Evolutionary conservation across 164 flowering plant genomes (phyloP), one percentile per base, ranked within the genome.

Genomic region (Akebia trifoliata): DNA sequence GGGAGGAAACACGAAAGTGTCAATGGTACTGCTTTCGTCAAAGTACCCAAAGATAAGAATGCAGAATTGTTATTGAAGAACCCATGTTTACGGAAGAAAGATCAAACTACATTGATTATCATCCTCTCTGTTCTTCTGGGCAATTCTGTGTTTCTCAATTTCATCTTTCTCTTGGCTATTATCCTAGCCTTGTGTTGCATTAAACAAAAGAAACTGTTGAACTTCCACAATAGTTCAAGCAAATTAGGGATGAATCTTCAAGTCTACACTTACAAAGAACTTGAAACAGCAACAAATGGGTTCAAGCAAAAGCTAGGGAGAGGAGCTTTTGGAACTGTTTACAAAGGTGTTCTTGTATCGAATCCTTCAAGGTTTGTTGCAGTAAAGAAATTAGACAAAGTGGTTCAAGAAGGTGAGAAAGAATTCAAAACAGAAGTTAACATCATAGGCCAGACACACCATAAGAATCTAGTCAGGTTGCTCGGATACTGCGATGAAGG

Each of bases 401-500:
- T 59, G 55, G 36, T 28, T 5, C 28, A 56, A 18, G 55, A 49
- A 21, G 42, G 64, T 0, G 74, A 66, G n/a, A 54, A 39, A 50
- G 74, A 71, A 52, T 71, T 72, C 47, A 21, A 36, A 61, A 57
- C 69, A 0, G 75, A 72, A 54, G 63, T 72, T 5, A 56, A 7
- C 14, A 25, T 59, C 11, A 68, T 72, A 12, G 65, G 69, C 47
- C 44, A 34, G 22, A 69, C 67, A 24, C 56, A 69, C 37, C 76
- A 72, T 54, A 51, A 65, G 48, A 62, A 72, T 25, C 52, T 69
- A 7, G 68, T 66, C 8, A 68, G 11, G n/a, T 46, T 69, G 35
- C 47, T 66, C 11, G 76, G 72, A 28, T 68, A 60, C 32, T 72
- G 76, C 31, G 25, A 68, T 8, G 72, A 68, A 45, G 72, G 61